A percentile compares a stretch with the other conserved stretches of the same genome.
These are phyloP conservation scores for Acer negundo DNA, from an alignment of 345 rosid species.

Conservation along the genomic window DNA sequence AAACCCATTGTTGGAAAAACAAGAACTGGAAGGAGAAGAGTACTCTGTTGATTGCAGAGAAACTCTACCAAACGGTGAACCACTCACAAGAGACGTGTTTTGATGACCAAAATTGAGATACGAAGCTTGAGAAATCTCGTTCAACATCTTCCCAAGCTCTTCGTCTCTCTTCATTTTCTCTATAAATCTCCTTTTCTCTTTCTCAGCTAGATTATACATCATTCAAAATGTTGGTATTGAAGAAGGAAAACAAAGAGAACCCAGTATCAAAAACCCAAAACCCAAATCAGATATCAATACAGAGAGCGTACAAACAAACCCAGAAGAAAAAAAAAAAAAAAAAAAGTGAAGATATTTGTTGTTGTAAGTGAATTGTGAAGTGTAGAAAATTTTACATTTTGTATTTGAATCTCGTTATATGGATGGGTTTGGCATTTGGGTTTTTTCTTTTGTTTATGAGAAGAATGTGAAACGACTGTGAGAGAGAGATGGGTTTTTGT, in stretches of 20 bases:
- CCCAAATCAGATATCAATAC: conserved; percentile 14
- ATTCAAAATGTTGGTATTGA: background rate
- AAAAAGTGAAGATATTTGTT: background rate
- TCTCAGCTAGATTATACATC: conserved; percentile 40
- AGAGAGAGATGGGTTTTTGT: conserved; percentile 11
- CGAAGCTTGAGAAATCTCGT: conserved; percentile 26
- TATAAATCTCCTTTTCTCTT: conserved; percentile 22
- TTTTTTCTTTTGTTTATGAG: background rate
- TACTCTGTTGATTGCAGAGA: conserved; percentile 28
- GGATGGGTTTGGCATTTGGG: background rate
- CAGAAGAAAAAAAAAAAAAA: background rate
- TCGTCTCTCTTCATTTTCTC: conserved; percentile 29
- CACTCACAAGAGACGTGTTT: conserved; percentile 18
- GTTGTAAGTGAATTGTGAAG: background rate
- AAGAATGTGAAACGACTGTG: background rate
- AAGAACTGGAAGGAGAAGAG: conserved; percentile 41
- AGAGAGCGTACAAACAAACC: background rate
- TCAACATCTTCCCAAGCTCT: conserved; percentile 33
- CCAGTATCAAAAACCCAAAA: conserved; percentile 25
- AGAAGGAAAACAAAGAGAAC: conserved; percentile 6
- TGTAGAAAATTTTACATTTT: background rate
- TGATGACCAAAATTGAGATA: conserved; percentile 29
- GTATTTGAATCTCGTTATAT: conserved; percentile 1
- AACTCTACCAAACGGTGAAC: conserved; percentile 25
- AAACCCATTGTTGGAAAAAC: conserved; percentile 41